Percentiles rank a stretch among this genome's conserved stretches.
Conservation (phyloP, 305 asterid genomes). For the Solanum hybrid region DNA sequence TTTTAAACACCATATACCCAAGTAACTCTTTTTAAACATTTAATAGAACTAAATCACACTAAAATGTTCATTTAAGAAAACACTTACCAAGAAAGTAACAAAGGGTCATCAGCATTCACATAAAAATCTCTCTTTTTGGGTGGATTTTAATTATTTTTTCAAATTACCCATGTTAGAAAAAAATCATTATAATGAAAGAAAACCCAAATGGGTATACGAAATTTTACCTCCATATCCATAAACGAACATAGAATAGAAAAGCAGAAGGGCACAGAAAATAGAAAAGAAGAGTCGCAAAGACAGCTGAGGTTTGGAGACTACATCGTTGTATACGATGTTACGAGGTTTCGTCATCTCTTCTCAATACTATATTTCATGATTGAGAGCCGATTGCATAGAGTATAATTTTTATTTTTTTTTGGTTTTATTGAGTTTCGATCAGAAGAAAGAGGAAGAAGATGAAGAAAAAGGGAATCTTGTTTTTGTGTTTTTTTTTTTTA, state of each 20-base stretch:
- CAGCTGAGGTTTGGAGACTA: constrained; percentile 23
- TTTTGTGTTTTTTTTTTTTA: not conserved
- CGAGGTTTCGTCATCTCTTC: constrained; percentile 48
- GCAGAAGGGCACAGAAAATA: constrained; percentile 38
- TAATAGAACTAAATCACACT: not conserved
- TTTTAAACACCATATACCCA: not conserved
- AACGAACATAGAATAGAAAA: constrained; percentile 51
- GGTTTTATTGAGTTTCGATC: not conserved
- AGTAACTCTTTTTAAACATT: not conserved
- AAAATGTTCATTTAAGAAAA: not conserved
- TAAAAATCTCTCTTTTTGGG: not conserved
- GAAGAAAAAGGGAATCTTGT: not conserved
- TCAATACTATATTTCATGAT: constrained; percentile 11
- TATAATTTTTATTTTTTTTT: not conserved
- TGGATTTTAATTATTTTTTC: not conserved
- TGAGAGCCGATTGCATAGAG: not conserved
- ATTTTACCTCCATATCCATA: constrained; percentile 25
- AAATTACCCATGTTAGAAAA: not conserved
- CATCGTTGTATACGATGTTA: constrained; percentile 21
- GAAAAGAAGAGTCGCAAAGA: constrained; percentile 48
- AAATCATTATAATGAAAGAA: not conserved
- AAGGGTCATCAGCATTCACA: not conserved
- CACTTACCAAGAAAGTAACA: not conserved
- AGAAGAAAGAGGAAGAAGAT: not conserved
- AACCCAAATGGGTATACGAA: not conserved